Evolutionary conservation across 23 red algal genomes (phyloP).

Genomic region (Chondrus crispus): DNA sequence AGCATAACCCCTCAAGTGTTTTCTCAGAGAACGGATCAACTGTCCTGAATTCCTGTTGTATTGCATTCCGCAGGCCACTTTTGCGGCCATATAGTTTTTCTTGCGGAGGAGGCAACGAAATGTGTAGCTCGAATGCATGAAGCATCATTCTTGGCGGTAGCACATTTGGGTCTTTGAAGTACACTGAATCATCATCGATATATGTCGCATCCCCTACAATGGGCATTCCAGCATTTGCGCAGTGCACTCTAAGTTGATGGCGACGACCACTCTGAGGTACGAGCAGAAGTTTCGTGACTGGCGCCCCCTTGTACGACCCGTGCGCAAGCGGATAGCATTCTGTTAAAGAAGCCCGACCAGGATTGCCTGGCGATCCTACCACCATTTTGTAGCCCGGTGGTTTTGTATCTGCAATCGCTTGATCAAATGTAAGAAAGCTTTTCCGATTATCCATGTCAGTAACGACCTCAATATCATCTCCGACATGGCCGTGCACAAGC

Average conservation of each 20-base stretch:
- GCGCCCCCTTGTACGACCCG: conserved; percentile 38
- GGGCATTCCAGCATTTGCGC: conserved; percentile 22
- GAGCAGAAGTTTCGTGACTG: conserved; percentile 48
- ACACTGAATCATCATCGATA: not conserved
- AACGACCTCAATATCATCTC: not conserved
- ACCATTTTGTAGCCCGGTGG: conserved; percentile 25
- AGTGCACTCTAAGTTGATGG: conserved; percentile 91
- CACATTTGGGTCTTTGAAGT: not conserved
- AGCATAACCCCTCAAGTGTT: too few relatives aligned
- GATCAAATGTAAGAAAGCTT: not conserved
- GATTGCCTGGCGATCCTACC: not conserved
- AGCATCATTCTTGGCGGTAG: conserved; percentile 87
- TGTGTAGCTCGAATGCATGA: too few relatives aligned
- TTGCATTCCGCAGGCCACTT: too few relatives aligned
- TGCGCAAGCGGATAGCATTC: not conserved
- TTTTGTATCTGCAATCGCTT: not conserved
- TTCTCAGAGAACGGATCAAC: too few relatives aligned
- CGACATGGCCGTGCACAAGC: conserved; percentile 75
- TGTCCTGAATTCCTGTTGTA: too few relatives aligned
- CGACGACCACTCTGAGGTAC: conserved; percentile 64
- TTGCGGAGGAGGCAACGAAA: too few relatives aligned
- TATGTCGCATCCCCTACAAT: conserved; percentile 99
- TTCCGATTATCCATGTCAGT: too few relatives aligned
- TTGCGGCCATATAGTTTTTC: too few relatives aligned
- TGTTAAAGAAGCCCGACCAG: conserved; percentile 17